Conservation (phyloP, 495 filamentous ascomycete species). For the Opeltia flavorubescens region DNA sequence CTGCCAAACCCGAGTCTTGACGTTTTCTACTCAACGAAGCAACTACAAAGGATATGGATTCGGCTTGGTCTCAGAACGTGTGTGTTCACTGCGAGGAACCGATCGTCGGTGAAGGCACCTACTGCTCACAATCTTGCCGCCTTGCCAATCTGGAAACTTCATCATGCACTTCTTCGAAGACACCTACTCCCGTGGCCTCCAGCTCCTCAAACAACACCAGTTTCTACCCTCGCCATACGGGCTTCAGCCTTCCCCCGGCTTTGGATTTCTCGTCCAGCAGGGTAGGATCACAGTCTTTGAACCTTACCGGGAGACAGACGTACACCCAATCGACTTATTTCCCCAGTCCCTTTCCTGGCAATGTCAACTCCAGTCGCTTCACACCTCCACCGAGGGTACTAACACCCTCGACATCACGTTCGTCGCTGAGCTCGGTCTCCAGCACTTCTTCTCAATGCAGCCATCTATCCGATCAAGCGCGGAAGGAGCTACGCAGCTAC, state of each 20-base stretch:
- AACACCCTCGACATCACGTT: constrained; percentile 72
- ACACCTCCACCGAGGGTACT: constrained; percentile 23
- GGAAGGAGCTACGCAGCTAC: constrained; percentile 71
- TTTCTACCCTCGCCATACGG: constrained; percentile 22
- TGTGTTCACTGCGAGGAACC: constrained; percentile 91
- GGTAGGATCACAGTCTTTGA: constrained; percentile 16
- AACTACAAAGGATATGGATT: constrained; percentile 41
- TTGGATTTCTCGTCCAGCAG: constrained; percentile 48
- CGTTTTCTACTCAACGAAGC: no score
- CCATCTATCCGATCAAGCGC: constrained; percentile 57
- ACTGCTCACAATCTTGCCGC: constrained; percentile 89
- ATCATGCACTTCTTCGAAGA: constrained; percentile 39
- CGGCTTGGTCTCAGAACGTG: constrained; percentile 84
- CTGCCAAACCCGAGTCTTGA: not conserved
- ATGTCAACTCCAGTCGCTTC: constrained; percentile 14
- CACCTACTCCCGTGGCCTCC: constrained; percentile 34
- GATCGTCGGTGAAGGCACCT: constrained; percentile 55
- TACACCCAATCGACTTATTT: constrained; percentile 14
- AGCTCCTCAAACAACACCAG: constrained; percentile 2
- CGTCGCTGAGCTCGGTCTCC: constrained; percentile 67
- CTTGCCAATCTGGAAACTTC: constrained; percentile 74
- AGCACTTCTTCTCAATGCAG: constrained; percentile 41
- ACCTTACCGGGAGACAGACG: constrained; percentile 10
- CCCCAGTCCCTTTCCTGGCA: constrained; percentile 25
- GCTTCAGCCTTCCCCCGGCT: constrained; percentile 55